Evolutionary conservation across 768 basidiomycete species (phyloP).

Genomic region (Pisolithus albus): DNA sequence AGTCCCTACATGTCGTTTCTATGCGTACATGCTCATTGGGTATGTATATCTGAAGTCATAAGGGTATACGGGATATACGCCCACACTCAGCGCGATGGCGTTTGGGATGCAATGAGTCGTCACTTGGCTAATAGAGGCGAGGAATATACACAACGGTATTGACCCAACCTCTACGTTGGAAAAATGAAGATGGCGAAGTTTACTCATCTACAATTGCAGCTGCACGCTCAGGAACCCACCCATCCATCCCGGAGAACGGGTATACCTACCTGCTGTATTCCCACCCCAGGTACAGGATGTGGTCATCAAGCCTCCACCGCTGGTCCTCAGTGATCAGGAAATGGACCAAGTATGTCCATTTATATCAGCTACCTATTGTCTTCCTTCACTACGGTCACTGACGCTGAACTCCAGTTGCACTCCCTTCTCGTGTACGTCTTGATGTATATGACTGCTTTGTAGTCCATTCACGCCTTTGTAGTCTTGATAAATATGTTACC

Average conservation of each 20-base stretch:
- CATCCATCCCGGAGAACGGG: slow-evolving; percentile 29
- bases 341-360: slow-evolving; percentile 36
- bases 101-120: slow-evolving; percentile 42
- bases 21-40: not conserved
- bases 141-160: slow-evolving; percentile 48
- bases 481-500: slow-evolving; percentile 23
- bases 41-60: slow-evolving; percentile 27
- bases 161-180: not conserved
- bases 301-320: slow-evolving; percentile 13
- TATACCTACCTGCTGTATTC: slow-evolving; percentile 46
- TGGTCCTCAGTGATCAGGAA: slow-evolving; percentile 39
- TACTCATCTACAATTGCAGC: slow-evolving; percentile 18
- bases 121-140: slow-evolving; percentile 39
- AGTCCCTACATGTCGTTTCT: not conserved
- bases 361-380: not conserved
- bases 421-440: slow-evolving; percentile 48
- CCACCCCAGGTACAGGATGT: slow-evolving; percentile 29
- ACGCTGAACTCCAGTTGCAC: slow-evolving; percentile 37
- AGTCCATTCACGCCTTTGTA: slow-evolving; percentile 40
- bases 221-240: slow-evolving; percentile 39
- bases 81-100: slow-evolving; percentile 38
- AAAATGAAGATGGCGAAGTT: not conserved
- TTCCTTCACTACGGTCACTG: not conserved
- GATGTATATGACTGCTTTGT: not conserved
- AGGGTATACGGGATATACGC: slow-evolving; percentile 47